Conservation (phyloP, 1,284 basidiomycete genomes). For the Hypsizygus ulmarius region DNA sequence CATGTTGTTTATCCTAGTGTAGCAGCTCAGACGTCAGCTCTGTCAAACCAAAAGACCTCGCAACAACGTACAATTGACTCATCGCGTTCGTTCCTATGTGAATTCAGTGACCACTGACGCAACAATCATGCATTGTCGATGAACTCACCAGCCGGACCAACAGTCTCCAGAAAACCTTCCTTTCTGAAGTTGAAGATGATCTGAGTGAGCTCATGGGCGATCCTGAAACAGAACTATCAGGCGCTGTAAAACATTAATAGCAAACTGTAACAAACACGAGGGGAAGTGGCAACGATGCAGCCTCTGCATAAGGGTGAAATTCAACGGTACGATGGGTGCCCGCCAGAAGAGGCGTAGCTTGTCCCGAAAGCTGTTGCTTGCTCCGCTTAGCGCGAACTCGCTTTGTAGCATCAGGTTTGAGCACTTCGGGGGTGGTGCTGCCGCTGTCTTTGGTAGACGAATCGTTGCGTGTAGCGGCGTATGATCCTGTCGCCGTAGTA, state of each 20-base stretch:
- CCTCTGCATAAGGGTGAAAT: slow-evolving; percentile 53
- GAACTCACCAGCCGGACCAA: slow-evolving; percentile 74
- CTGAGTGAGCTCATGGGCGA: slow-evolving; percentile 76
- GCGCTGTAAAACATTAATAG: slow-evolving; percentile 12
- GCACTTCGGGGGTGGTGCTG: slow-evolving; percentile 31
- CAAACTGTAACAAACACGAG: slow-evolving; percentile 52
- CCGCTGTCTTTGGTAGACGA: slow-evolving; percentile 31
- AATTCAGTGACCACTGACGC: background rate
- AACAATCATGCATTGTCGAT: slow-evolving; percentile 7
- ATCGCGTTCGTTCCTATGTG: slow-evolving; percentile 69
- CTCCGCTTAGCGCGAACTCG: slow-evolving; percentile 64
- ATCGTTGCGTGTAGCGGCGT: slow-evolving; percentile 41
- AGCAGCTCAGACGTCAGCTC: slow-evolving; percentile 5
- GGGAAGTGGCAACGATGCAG: slow-evolving; percentile 67
- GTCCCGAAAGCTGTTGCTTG: slow-evolving; percentile 45
- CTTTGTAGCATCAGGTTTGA: slow-evolving; percentile 59
- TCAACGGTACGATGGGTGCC: slow-evolving; percentile 58
- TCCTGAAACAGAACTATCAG: slow-evolving; percentile 38
- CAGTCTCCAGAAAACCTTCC: slow-evolving; percentile 77
- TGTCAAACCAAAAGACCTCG: background rate
- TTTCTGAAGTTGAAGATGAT: slow-evolving; percentile 71
- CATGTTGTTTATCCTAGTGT: slow-evolving; percentile 67
- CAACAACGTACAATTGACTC: slow-evolving; percentile 52
- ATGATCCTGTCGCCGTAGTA: slow-evolving; percentile 30
- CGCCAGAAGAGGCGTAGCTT: slow-evolving; percentile 57